Conservation (phyloP, 495 filamentous ascomycete species). For the Xylaria flabelliformis region DNA sequence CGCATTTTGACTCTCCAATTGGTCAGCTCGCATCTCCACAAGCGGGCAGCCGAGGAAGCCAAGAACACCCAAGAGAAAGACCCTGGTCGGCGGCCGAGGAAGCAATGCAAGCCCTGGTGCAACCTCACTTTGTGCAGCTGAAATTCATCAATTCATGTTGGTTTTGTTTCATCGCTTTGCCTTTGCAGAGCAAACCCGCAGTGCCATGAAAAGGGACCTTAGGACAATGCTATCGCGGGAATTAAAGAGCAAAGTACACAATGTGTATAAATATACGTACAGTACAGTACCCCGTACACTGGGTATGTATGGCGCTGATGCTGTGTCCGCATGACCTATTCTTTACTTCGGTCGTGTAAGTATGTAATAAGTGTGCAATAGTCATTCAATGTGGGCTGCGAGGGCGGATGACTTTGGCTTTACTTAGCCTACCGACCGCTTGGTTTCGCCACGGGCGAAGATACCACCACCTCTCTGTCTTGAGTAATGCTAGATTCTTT, state of each 20-base stretch:
- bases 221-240: neutral
- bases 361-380: neutral
- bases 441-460: slow-evolving; percentile 5
- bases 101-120: neutral
- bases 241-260: neutral
- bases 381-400: too few relatives aligned
- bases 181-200: neutral
- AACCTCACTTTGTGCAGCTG: neutral
- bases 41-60: slow-evolving; percentile 3
- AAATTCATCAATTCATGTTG: neutral
- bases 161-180: neutral
- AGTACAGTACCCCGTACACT: neutral
- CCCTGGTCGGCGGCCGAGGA: neutral
- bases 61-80: neutral
- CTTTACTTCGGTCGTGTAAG: neutral
- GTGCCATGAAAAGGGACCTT: neutral
- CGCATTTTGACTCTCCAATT: neutral
- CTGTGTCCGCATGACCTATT: neutral
- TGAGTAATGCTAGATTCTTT: slow-evolving; percentile 16
- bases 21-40: neutral
- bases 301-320: neutral
- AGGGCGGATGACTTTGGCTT: neutral
- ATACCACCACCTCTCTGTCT: neutral
- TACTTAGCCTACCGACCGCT: slow-evolving; percentile 13
- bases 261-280: neutral